phyloP scores from a whole-genome alignment of 768 basidiomycete species.

The Phallus indusiatus region DNA sequence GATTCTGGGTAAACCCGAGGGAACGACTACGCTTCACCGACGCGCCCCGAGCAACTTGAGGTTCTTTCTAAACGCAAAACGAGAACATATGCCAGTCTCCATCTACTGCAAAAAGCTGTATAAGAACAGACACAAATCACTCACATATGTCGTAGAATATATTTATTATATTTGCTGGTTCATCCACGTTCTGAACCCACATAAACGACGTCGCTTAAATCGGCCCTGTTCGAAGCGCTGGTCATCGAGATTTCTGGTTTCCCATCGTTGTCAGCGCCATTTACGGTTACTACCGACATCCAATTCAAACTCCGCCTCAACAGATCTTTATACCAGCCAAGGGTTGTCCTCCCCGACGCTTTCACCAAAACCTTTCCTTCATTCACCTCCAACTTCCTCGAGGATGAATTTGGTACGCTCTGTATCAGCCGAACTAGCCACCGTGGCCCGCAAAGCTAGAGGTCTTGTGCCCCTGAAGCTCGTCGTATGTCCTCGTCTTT shows the following conservation, averaged over 20 bases:
- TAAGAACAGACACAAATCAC: no score
- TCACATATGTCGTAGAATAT: no score
- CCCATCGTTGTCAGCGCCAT: slow-evolving; percentile 7
- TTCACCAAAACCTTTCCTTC: background rate
- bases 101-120: background rate
- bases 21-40: background rate
- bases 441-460: slow-evolving; percentile 70
- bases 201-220: no score
- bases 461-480: slow-evolving; percentile 86
- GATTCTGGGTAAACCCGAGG: background rate
- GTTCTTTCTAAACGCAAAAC: no score
- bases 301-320: slow-evolving; percentile 6
- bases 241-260: background rate
- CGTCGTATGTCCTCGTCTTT: slow-evolving; percentile 46
- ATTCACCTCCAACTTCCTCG: background rate
- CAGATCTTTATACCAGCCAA: no score
- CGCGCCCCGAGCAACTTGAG: background rate
- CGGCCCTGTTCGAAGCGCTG: background rate
- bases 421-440: slow-evolving; percentile 76
- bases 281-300: background rate
- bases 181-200: background rate
- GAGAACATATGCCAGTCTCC: no score
- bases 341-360: background rate
- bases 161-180: background rate
- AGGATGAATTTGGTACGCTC: slow-evolving; percentile 42